Base-by-base conservation (phyloP, 1,284 basidiomycete species). In the Somion occarium region DNA sequence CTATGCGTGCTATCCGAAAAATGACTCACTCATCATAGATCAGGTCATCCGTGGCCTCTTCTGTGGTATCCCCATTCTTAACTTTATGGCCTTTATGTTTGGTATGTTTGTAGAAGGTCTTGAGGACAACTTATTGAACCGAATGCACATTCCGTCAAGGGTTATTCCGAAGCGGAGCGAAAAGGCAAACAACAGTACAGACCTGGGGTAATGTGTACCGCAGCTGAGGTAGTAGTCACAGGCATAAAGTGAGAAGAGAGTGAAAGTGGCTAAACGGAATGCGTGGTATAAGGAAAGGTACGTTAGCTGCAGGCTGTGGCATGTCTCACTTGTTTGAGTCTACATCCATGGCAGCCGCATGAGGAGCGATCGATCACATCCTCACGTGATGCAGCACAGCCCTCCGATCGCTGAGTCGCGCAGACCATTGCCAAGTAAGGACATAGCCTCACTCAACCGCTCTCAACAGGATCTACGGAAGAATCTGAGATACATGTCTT, bases 91-190 rank as follows among this genome's bases (percentile, higher is more conserved):
- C 70, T 56, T 76, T 80, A 12, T 67, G 70, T 57, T 73, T 73
- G 39, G 74, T 75, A 61, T 89, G 87, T 51, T 75, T 72, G 47
- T 81, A 63, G 54, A 89, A 76, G 0, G 85, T 88, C 62, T 82
- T 79, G 45, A 83, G 53, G 15, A 78, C 67, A 15, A 69, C 73
- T 74, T n/a, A n/a, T n/a, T n/a, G n/a, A n/a, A n/a, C n/a, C n/a
- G n/a, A n/a, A n/a, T n/a, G n/a, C n/a, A n/a, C n/a, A n/a, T n/a
- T n/a, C n/a, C n/a, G n/a, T n/a, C n/a, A n/a, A n/a, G n/a, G n/a
- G n/a, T n/a, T n/a, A n/a, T n/a, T n/a, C n/a, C n/a, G n/a, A n/a
- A n/a, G n/a, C n/a, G n/a, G n/a, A n/a, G n/a, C n/a, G n/a, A n/a
- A n/a, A n/a, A n/a, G n/a, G n/a, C n/a, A n/a, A n/a, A n/a, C n/a